phyloP scores from a whole-genome alignment of 495 filamentous ascomycete species.

The Wilcoxina mikolae region DNA sequence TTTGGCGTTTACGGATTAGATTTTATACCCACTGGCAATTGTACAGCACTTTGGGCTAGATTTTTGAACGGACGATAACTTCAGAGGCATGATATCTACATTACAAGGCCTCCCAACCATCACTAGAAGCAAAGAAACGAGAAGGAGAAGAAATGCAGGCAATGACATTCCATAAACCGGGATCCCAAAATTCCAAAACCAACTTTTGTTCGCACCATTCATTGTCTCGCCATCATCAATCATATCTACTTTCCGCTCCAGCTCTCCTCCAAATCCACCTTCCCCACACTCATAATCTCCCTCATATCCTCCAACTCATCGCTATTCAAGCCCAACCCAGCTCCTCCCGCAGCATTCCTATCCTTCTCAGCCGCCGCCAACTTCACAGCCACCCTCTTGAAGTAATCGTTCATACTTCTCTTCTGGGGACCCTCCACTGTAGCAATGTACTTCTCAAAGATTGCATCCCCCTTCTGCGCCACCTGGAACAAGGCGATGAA shows the following conservation, averaged over 20 bases:
- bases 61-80: no score
- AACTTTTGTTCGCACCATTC: constrained; percentile 3
- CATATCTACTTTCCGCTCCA: constrained; percentile 31
- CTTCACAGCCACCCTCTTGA: constrained; percentile 76
- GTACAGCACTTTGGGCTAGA: no score
- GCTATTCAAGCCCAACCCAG: constrained; percentile 66
- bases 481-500: constrained; percentile 91
- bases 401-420: constrained; percentile 92
- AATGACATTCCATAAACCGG: constrained; percentile 8
- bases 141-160: neutral
- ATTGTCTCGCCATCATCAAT: constrained; percentile 1
- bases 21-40: no score
- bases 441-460: constrained; percentile 84
- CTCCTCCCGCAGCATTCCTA: constrained; percentile 70
- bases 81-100: no score
- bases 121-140: no score
- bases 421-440: constrained; percentile 44
- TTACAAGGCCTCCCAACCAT: no score
- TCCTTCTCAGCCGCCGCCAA: constrained; percentile 73
- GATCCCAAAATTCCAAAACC: no score
- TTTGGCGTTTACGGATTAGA: no score
- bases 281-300: constrained; percentile 91
- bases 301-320: constrained; percentile 88
- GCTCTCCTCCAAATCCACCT: constrained; percentile 53
- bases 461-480: constrained; percentile 64